Evolutionary conservation across 2,329 filamentous ascomycete species (phyloP).

Genomic region (Trichophyton verrucosum): DNA sequence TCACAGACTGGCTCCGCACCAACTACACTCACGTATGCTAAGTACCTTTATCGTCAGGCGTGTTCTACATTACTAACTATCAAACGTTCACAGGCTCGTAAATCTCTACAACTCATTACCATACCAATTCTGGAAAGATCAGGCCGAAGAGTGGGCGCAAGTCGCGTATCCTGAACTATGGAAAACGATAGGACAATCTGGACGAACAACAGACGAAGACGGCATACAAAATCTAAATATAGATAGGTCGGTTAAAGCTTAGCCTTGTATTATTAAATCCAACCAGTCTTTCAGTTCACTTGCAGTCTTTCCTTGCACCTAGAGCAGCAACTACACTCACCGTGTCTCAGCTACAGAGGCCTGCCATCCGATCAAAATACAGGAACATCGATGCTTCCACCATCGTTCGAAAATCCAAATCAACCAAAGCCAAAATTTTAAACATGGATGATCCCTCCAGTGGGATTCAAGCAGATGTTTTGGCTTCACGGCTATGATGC

Average conservation of each 20-base stretch:
- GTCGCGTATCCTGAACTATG: slow-evolving; percentile 56
- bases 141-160: slow-evolving; percentile 63
- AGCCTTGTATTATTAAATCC: slow-evolving; percentile 1
- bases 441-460: too few relatives aligned
- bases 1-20: slow-evolving; percentile 53
- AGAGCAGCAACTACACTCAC: neutral
- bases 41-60: neutral
- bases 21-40: slow-evolving; percentile 58
- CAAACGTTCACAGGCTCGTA: slow-evolving; percentile 45
- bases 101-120: slow-evolving; percentile 64
- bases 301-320: neutral
- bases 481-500: too few relatives aligned
- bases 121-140: slow-evolving; percentile 50
- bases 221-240: slow-evolving; percentile 12
- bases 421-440: too few relatives aligned
- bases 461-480: too few relatives aligned
- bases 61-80: neutral
- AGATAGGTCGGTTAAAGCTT: slow-evolving; percentile 9
- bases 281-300: neutral
- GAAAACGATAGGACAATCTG: slow-evolving; percentile 46
- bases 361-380: neutral
- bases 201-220: slow-evolving; percentile 10
- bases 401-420: too few relatives aligned
- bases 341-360: neutral
- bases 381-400: too few relatives aligned